Evolutionary conservation across 2,329 filamentous ascomycete genomes (phyloP).

Genomic region (Nemania bipapillata): DNA sequence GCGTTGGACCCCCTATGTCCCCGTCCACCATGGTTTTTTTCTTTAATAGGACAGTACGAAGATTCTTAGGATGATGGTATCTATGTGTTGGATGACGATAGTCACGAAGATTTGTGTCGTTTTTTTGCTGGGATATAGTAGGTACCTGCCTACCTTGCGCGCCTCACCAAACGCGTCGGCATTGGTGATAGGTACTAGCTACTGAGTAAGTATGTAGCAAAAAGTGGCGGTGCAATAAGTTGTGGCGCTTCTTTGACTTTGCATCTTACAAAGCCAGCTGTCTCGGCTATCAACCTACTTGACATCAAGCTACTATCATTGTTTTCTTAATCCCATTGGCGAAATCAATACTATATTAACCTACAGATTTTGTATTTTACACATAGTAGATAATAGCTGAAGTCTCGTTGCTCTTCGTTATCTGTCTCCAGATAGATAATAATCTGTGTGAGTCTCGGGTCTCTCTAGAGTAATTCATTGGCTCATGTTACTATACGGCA

Average conservation of each 20-base stretch:
- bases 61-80: not conserved
- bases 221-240: slow-evolving; percentile 15
- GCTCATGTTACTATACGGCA: not conserved
- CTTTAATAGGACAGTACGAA: not conserved
- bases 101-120: not conserved
- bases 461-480: not conserved
- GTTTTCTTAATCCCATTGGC: not conserved
- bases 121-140: not conserved
- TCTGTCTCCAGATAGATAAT: no score
- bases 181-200: slow-evolving; percentile 4
- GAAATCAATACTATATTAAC: not conserved
- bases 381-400: not conserved
- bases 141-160: no score
- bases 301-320: not conserved
- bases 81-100: not conserved
- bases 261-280: not conserved
- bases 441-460: not conserved
- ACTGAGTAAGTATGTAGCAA: not conserved
- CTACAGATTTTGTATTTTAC: not conserved
- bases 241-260: slow-evolving; percentile 7
- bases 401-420: not conserved
- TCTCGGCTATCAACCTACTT: not conserved
- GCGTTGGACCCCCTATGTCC: slow-evolving; percentile 47
- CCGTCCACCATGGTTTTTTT: slow-evolving; percentile 50
- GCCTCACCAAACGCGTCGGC: not conserved